Evolutionary conservation across 1,284 basidiomycete genomes (phyloP), one percentile per base, ranked within the genome.

Genomic region (Pisolithus thermaeus): DNA sequence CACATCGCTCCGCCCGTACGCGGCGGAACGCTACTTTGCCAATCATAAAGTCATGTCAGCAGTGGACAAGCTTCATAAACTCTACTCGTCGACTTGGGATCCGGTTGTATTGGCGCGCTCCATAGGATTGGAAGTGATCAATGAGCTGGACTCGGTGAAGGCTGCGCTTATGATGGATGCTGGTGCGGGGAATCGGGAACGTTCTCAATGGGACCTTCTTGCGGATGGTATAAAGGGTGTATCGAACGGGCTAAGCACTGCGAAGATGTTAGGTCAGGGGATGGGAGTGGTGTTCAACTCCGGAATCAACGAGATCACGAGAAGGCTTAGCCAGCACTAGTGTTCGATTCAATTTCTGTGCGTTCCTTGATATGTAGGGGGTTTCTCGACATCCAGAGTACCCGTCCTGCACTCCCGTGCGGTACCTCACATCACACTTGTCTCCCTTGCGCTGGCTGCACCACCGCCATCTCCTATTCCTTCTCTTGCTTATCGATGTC

Each of bases 111-210:
- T 89, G 89, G 84, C 84, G 5, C 81, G 94, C 46, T 88, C 87
- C 0, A 81, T 87, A 8, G 94, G 93, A 0, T 66, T 97, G n/a
- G 93, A 97, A 61, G 82, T 96, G 8, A 62, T 97, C 43, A 96
- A 97, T 62, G 93, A 97, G 69, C 69, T 96, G 20, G 87, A 89
- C 54, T 73, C 80, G 0, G 61, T 97, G 56, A 97, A 97, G 70
- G 78, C 80, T 6, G 82, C 85, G 1, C 69, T 97, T 25, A 93
- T 97, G 90, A 77, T 84, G 61, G 75, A 78, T 20, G 93, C 90
- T 4, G 93, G 93, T 22, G 80, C 75, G 14, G 57, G 56, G 4
- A 47, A 52, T 18, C 52, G 20, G 30, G 41, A 43, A 20, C 37
- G 45, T 28, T 52, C 60, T n/a, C 53, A 58, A 12, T 71, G 66